Conservation (phyloP, 371 early-diverging fungal genomes). For the Mucor irregularis region DNA sequence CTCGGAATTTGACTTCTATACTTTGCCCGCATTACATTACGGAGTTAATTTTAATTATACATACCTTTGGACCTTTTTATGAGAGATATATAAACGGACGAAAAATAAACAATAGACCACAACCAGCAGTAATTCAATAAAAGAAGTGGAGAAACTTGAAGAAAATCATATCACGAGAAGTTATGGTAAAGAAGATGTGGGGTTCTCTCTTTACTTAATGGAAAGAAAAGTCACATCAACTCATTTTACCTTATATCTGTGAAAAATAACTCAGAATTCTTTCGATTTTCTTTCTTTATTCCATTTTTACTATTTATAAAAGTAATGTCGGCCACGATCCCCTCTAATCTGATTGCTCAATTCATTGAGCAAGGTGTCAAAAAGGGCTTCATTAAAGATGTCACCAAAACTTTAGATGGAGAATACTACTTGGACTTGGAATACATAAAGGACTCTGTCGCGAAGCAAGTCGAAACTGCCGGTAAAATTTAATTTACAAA, state of each 20-base stretch:
- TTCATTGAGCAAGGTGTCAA: slow-evolving; percentile 22
- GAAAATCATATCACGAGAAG: too few relatives aligned
- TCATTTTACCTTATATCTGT: not conserved
- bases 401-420: slow-evolving; percentile 16
- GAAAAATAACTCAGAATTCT: too few relatives aligned
- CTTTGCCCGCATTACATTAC: too few relatives aligned
- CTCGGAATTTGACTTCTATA: too few relatives aligned
- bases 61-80: not conserved
- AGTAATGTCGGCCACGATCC: slow-evolving; percentile 1
- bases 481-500: not conserved
- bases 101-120: too few relatives aligned
- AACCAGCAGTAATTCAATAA: too few relatives aligned
- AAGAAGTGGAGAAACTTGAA: too few relatives aligned
- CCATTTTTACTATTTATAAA: not conserved
- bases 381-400: slow-evolving; percentile 3
- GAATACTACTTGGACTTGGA: slow-evolving; percentile 9
- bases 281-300: not conserved
- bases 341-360: slow-evolving; percentile 5
- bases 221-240: too few relatives aligned
- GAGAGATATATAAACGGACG: not conserved
- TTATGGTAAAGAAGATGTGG: too few relatives aligned
- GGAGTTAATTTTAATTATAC: not conserved
- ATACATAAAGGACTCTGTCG: slow-evolving; percentile 2
- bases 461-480: not conserved
- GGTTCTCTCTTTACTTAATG: too few relatives aligned